phyloP scores from a whole-genome alignment of 331 rosid species.

The Pyrus hybrid region DNA sequence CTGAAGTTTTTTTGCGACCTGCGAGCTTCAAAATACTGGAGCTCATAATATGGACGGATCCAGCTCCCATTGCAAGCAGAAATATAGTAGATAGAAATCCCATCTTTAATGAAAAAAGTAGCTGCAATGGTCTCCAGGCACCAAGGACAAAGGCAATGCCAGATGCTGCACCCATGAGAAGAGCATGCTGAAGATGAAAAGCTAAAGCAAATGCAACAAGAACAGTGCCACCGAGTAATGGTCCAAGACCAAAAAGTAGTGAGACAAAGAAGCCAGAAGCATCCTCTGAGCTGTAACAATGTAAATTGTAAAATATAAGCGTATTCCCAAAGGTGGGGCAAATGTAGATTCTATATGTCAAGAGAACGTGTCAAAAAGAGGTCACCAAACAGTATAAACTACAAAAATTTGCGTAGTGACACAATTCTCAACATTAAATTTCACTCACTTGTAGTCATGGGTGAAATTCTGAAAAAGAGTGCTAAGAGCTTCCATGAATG shows the following conservation, averaged over 20 bases:
- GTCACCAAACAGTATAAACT: background rate
- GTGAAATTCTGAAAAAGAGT: slow-evolving; percentile 76
- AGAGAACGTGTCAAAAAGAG: background rate
- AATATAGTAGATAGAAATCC: slow-evolving; percentile 47
- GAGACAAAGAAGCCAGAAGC: slow-evolving; percentile 98
- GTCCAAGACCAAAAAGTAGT: slow-evolving; percentile 91
- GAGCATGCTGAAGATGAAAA: slow-evolving; percentile 79
- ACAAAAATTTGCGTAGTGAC: background rate
- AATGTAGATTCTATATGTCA: background rate
- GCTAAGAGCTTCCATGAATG: slow-evolving; percentile 98
- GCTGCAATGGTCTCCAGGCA: slow-evolving; percentile 89
- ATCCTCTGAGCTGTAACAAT: slow-evolving; percentile 72
- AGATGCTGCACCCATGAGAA: slow-evolving; percentile 91
- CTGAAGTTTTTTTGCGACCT: slow-evolving; percentile 50
- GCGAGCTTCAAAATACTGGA: slow-evolving; percentile 57
- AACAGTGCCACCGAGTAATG: slow-evolving; percentile 73
- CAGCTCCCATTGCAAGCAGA: slow-evolving; percentile 68
- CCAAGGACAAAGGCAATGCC: slow-evolving; percentile 96
- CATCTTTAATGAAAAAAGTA: slow-evolving; percentile 69
- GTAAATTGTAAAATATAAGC: slow-evolving; percentile 8
- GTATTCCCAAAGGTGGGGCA: background rate
- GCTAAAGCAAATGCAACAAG: slow-evolving; percentile 76
- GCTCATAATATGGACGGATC: slow-evolving; percentile 45
- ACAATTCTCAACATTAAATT: background rate
- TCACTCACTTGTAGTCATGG: slow-evolving; percentile 81